Conservation (phyloP, 768 basidiomycete genomes). For the Phlebiopsis flavidoalba region DNA sequence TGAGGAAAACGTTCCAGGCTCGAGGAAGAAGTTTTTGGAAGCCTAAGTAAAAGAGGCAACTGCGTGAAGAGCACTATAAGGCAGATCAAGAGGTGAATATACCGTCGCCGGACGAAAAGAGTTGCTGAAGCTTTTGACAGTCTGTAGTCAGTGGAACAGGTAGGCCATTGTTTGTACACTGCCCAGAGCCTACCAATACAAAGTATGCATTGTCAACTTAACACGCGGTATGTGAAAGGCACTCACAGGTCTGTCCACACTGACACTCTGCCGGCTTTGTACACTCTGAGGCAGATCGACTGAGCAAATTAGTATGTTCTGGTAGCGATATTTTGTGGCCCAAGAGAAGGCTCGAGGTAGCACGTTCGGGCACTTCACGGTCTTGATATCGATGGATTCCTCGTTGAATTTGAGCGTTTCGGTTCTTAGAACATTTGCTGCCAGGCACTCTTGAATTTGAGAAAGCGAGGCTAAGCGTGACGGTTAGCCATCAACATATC, state of each 20-base stretch:
- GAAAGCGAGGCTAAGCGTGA: not conserved
- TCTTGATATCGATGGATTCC: not conserved
- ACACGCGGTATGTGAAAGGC: not conserved
- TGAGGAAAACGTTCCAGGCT: not conserved
- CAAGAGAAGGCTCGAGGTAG: not conserved
- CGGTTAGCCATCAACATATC: too few relatives aligned
- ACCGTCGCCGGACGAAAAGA: not conserved
- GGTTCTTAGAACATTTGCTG: not conserved
- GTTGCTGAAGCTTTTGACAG: not conserved
- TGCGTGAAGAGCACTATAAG: not conserved
- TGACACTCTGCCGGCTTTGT: not conserved
- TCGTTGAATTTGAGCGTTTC: not conserved
- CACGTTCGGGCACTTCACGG: not conserved
- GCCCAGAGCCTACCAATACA: not conserved
- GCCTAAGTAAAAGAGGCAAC: not conserved
- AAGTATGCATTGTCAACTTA: not conserved
- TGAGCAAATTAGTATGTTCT: not conserved
- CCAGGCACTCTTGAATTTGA: not conserved
- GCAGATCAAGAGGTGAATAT: not conserved
- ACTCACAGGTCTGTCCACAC: not conserved
- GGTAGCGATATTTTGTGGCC: not conserved
- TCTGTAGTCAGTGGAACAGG: not conserved
- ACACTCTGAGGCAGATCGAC: not conserved
- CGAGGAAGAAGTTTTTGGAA: not conserved
- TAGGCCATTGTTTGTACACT: not conserved